Conservation (phyloP, 345 rosid genomes). For the Alliaria petiolata region DNA sequence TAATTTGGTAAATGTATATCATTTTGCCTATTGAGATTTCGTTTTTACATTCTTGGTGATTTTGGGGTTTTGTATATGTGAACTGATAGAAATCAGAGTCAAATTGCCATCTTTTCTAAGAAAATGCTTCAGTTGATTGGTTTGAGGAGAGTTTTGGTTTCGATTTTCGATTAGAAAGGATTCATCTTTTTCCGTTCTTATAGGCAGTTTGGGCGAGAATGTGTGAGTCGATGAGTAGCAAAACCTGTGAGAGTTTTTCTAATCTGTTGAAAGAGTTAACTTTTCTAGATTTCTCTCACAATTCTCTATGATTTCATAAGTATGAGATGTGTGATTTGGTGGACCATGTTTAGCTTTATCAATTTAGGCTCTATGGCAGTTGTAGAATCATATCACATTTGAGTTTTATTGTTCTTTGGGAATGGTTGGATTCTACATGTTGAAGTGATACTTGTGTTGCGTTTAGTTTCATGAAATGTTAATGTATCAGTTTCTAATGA, state of each 20-base stretch:
- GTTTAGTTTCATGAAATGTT: background rate
- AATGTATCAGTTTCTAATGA: background rate
- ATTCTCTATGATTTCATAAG: background rate
- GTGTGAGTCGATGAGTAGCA: background rate
- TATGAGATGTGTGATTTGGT: too few species aligned
- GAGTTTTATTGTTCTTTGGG: background rate
- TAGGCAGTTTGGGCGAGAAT: background rate
- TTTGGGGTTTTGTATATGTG: too few species aligned
- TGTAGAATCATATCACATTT: background rate
- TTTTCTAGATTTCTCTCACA: background rate
- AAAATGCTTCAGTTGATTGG: background rate
- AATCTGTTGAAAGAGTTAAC: background rate
- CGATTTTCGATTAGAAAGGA: background rate
- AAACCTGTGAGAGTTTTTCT: too few species aligned
- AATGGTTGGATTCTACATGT: background rate
- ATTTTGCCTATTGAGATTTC: background rate
- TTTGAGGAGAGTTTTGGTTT: background rate
- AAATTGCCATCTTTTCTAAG: background rate
- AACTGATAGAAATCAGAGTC: background rate
- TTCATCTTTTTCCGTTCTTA: background rate
- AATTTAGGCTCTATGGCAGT: background rate
- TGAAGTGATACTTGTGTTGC: background rate
- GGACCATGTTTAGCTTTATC: background rate
- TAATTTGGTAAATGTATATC: background rate
- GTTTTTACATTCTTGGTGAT: background rate